These are phyloP conservation scores for Fusarium lyarnte DNA, from an alignment of 2,329 filamentous ascomycete genomes.

Conservation along the genomic window DNA sequence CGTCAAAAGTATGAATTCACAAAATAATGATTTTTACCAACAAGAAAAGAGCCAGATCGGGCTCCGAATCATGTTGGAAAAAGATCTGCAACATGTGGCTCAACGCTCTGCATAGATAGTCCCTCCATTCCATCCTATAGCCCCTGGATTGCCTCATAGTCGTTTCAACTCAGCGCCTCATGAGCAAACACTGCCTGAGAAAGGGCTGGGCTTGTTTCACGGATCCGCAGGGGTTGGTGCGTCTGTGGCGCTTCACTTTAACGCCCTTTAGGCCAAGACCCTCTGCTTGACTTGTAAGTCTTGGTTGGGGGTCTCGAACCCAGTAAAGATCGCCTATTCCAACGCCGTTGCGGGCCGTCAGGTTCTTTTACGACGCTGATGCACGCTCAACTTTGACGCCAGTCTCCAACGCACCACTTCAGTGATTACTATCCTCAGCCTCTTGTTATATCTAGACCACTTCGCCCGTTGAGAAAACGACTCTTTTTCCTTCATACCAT, in stretches of 20 bases:
- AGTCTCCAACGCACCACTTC: constrained; percentile 17
- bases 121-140: constrained; percentile 9
- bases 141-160: constrained; percentile 5
- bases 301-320: constrained; percentile 25
- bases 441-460: constrained; percentile 26
- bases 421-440: not conserved
- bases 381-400: constrained; percentile 23
- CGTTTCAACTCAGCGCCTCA: constrained; percentile 22
- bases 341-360: constrained; percentile 27
- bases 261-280: constrained; percentile 15
- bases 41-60: constrained; percentile 1
- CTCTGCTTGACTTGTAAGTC: not conserved
- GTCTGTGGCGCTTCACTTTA: constrained; percentile 30
- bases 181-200: not conserved
- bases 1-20: not conserved
- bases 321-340: constrained; percentile 23
- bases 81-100: constrained; percentile 22
- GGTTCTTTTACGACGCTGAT: not conserved
- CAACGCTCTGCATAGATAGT: constrained; percentile 21
- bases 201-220: not conserved
- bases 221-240: constrained; percentile 5
- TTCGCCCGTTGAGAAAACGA: not conserved
- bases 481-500: not conserved
- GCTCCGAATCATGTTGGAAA: constrained; percentile 6
- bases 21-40: not conserved